These are phyloP conservation scores for Kernera saxatilis DNA, from an alignment of 345 rosid genomes.

Conservation along the genomic window DNA sequence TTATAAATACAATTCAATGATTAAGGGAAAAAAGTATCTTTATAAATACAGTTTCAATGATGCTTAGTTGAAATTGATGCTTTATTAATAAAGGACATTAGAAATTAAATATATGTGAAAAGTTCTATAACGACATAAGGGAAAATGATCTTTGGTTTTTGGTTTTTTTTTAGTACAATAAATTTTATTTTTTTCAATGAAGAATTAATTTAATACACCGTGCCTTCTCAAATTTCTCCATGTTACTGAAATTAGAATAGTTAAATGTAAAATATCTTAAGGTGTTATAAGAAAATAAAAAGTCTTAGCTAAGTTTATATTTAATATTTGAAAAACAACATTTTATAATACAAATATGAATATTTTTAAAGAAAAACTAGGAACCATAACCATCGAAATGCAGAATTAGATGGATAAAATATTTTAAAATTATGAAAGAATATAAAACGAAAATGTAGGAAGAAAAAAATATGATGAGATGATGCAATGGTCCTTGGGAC, in stretches of 20 bases:
- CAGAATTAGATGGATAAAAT: conserved; percentile 13
- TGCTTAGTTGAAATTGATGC: background rate
- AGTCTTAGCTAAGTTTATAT: background rate
- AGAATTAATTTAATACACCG: background rate
- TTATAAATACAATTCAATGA: too few species aligned
- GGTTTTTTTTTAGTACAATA: too few species aligned
- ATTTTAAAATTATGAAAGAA: background rate
- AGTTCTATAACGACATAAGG: too few species aligned
- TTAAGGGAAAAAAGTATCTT: too few species aligned
- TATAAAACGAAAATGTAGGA: background rate
- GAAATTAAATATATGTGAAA: too few species aligned
- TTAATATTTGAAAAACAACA: background rate
- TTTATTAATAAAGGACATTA: background rate
- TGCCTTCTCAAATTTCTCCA: background rate
- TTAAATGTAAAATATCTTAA: background rate
- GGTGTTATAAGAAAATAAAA: background rate
- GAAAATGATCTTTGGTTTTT: too few species aligned
- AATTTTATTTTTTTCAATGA: too few species aligned
- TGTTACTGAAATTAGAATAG: background rate
- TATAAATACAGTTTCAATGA: too few species aligned
- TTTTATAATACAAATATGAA: background rate
- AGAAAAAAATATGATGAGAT: conserved; percentile 15
- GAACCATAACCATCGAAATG: conserved; percentile 26
- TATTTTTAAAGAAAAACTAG: background rate
- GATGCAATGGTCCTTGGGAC: conserved; percentile 38